These are phyloP conservation scores for Myxozyma nipponensis DNA, from an alignment of 805 yeast species.

Conservation along the genomic window DNA sequence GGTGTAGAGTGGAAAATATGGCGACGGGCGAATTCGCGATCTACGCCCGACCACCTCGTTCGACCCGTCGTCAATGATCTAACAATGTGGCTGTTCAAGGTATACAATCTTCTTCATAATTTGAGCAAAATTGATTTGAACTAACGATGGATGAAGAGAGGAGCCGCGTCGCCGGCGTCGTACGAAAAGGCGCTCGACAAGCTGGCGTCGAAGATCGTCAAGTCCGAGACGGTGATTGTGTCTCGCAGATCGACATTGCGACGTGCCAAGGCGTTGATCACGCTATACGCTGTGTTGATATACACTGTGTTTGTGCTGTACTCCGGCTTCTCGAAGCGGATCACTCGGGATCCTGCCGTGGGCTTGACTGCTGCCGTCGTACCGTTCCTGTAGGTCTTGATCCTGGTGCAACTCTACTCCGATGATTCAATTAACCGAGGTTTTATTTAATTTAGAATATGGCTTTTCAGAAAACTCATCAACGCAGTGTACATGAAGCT, in stretches of 20 bases:
- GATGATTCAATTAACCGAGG: neutral
- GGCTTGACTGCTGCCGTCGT: constrained; percentile 18
- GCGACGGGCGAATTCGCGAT: too few relatives aligned
- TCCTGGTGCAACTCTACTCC: constrained; percentile 3
- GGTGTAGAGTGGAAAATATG: too few relatives aligned
- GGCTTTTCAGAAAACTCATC: constrained; percentile 5
- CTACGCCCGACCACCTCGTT: too few relatives aligned
- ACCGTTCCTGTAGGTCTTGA: constrained; percentile 23
- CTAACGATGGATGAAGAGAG: too few relatives aligned
- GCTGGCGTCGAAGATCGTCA: constrained; percentile 33
- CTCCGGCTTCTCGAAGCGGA: constrained; percentile 18
- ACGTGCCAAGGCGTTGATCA: constrained; percentile 33
- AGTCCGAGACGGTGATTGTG: constrained; percentile 24
- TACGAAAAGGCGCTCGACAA: constrained; percentile 38
- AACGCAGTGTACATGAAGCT: constrained; percentile 27
- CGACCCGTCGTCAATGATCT: too few relatives aligned
- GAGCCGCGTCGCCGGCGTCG: constrained; percentile 25
- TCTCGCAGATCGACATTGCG: constrained; percentile 25
- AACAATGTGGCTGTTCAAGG: neutral
- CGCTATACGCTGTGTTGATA: constrained; percentile 34
- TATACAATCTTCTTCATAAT: too few relatives aligned
- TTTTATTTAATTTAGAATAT: constrained; percentile 14
- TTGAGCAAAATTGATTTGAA: too few relatives aligned
- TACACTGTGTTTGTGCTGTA: constrained; percentile 32
- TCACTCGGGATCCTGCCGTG: constrained; percentile 6